Evolutionary conservation across 495 filamentous ascomycete species (phyloP).

Genomic region (Hypoxylon fuscum): DNA sequence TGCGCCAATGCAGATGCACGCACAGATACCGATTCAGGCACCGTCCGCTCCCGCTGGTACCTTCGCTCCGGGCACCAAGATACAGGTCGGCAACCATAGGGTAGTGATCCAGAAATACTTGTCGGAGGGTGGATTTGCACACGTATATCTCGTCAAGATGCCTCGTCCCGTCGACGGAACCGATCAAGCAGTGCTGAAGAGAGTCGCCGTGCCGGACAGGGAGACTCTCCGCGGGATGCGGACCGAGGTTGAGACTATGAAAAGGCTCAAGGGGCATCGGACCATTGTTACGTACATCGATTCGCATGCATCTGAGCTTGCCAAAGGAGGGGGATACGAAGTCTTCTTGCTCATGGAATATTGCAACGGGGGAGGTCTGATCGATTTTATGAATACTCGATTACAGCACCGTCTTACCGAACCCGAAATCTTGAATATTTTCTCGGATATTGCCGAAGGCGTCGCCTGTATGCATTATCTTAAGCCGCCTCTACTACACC

Average conservation of each 20-base stretch:
- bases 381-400: slow-evolving; percentile 99
- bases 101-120: slow-evolving; percentile 98
- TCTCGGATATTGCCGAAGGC: slow-evolving; percentile 92
- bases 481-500: slow-evolving; percentile 89
- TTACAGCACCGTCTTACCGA: slow-evolving; percentile 96
- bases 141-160: slow-evolving; percentile 95
- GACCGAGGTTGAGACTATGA: slow-evolving; percentile 99
- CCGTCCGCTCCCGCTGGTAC: slow-evolving; percentile 80
- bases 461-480: slow-evolving; percentile 99
- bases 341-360: slow-evolving; percentile 99
- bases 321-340: slow-evolving; percentile 93
- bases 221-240: slow-evolving; percentile 93
- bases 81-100: slow-evolving; percentile 90
- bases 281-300: slow-evolving; percentile 98
- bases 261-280: slow-evolving; percentile 93
- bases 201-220: slow-evolving; percentile 98
- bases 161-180: slow-evolving; percentile 79
- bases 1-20: slow-evolving; percentile 42
- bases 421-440: slow-evolving; percentile 96
- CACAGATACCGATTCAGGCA: slow-evolving; percentile 43
- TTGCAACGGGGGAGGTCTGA: slow-evolving; percentile 84
- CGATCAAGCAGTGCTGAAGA: slow-evolving; percentile 89
- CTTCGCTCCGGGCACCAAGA: slow-evolving; percentile 91
- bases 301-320: slow-evolving; percentile 93
- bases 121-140: slow-evolving; percentile 97